A percentile compares a stretch with the other conserved stretches of the same genome.
Evolutionary conservation across 2,329 filamentous ascomycete species (phyloP).

Genomic region (Clonostachys solani): DNA sequence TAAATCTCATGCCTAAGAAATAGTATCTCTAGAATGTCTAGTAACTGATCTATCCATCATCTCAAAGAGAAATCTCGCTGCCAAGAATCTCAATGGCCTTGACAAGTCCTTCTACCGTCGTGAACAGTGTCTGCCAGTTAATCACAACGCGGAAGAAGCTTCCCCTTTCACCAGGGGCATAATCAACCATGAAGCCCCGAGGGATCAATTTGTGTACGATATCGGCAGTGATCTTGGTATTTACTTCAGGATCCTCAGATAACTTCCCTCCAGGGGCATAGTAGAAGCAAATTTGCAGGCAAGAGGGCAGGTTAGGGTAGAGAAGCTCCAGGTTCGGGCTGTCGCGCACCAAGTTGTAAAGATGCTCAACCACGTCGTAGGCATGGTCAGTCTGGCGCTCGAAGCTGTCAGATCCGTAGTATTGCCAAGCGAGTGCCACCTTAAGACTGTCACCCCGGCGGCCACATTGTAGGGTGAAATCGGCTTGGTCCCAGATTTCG

Average conservation of each 20-base stretch:
- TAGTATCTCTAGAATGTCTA: not conserved
- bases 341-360: slow-evolving; percentile 56
- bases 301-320: slow-evolving; percentile 73
- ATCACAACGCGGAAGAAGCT: slow-evolving; percentile 58
- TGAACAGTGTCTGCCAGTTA: slow-evolving; percentile 48
- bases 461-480: slow-evolving; percentile 90
- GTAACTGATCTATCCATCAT: not conserved
- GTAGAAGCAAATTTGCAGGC: slow-evolving; percentile 94
- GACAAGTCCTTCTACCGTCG: slow-evolving; percentile 49
- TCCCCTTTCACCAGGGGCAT: slow-evolving; percentile 51
- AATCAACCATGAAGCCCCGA: slow-evolving; percentile 57
- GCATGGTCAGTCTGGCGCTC: slow-evolving; percentile 65
- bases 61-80: slow-evolving; percentile 8
- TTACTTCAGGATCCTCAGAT: slow-evolving; percentile 30
- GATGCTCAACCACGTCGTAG: slow-evolving; percentile 65
- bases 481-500: slow-evolving; percentile 84
- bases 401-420: slow-evolving; percentile 78
- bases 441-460: slow-evolving; percentile 83
- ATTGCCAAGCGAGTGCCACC: slow-evolving; percentile 83
- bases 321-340: slow-evolving; percentile 65
- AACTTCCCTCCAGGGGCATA: slow-evolving; percentile 57
- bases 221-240: slow-evolving; percentile 42
- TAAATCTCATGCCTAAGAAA: not conserved
- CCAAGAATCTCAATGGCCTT: slow-evolving; percentile 47
- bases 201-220: slow-evolving; percentile 43